Conservation (phyloP, 768 basidiomycete species). For the Boletus vermiculosoides region DNA sequence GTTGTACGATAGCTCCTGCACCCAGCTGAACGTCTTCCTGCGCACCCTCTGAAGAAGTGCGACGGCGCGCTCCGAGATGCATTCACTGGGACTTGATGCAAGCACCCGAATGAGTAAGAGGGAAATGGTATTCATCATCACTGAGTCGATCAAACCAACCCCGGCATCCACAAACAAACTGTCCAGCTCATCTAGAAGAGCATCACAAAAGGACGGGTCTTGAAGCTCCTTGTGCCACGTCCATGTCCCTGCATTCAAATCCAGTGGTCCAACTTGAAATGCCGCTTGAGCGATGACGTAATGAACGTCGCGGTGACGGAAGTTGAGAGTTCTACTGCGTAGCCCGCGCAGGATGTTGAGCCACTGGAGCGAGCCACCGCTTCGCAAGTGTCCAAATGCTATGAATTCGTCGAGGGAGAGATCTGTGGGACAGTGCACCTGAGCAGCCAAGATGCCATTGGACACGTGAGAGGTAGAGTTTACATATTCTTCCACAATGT, state of each 20-base stretch:
- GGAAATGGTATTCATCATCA: constrained; percentile 31
- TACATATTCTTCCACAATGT: too few relatives aligned
- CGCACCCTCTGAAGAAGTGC: background rate
- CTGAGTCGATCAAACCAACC: constrained; percentile 10
- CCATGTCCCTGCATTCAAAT: background rate
- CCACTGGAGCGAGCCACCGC: background rate
- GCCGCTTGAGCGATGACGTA: background rate
- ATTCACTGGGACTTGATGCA: background rate
- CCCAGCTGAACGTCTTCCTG: too few relatives aligned
- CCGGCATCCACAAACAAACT: background rate
- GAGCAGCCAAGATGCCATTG: background rate
- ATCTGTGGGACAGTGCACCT: background rate
- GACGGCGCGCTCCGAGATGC: background rate
- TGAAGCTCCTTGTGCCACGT: background rate
- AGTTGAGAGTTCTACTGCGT: background rate
- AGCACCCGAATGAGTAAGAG: constrained; percentile 22
- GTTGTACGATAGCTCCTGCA: too few relatives aligned
- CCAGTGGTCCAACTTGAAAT: constrained; percentile 24
- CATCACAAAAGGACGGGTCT: background rate
- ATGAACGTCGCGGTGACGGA: background rate
- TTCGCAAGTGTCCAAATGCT: background rate
- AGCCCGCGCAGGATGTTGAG: background rate
- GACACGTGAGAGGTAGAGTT: background rate
- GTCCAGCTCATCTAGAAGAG: background rate
- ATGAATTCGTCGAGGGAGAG: background rate